These are phyloP conservation scores for Hymenoscyphus linearis DNA, from an alignment of 2,329 filamentous ascomycete genomes.

Conservation along the genomic window DNA sequence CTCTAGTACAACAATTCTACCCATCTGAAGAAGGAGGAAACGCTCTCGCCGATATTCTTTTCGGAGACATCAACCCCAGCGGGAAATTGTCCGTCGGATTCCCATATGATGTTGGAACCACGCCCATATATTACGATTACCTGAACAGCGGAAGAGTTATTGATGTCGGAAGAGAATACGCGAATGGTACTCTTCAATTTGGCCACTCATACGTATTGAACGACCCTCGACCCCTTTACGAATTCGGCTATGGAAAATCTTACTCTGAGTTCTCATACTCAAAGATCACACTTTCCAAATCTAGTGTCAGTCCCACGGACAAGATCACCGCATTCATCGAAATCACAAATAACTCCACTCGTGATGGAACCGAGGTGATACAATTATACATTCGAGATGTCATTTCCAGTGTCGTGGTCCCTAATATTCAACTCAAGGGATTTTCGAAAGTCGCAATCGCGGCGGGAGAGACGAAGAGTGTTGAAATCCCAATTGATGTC, in stretches of 20 bases:
- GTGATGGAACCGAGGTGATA: conserved; percentile 47
- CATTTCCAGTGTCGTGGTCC: conserved; percentile 56
- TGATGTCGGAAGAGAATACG: conserved; percentile 65
- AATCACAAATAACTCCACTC: conserved; percentile 55
- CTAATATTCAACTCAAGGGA: conserved; percentile 59
- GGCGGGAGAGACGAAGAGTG: conserved; percentile 45
- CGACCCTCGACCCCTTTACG: conserved; percentile 68
- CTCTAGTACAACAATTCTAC: conserved; percentile 70
- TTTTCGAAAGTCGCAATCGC: conserved; percentile 63
- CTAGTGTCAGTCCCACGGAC: conserved; percentile 36
- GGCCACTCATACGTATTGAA: conserved; percentile 88
- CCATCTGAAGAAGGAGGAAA: conserved; percentile 77
- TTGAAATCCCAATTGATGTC: conserved; percentile 55
- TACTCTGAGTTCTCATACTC: conserved; percentile 58
- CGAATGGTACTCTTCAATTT: conserved; percentile 67
- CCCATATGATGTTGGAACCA: conserved; percentile 59
- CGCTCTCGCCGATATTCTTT: conserved; percentile 72
- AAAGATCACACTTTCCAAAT: conserved; percentile 39
- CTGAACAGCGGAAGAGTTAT: conserved; percentile 70
- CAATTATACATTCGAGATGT: conserved; percentile 52
- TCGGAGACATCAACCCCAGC: conserved; percentile 65
- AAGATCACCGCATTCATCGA: conserved; percentile 47
- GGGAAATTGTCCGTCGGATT: conserved; percentile 69
- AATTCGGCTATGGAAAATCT: conserved; percentile 78
- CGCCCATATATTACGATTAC: conserved; percentile 68